A percentile compares a stretch with the other conserved stretches of the same genome.
These are phyloP conservation scores for Russula olivacea DNA, from an alignment of 768 basidiomycete genomes.

Conservation along the genomic window DNA sequence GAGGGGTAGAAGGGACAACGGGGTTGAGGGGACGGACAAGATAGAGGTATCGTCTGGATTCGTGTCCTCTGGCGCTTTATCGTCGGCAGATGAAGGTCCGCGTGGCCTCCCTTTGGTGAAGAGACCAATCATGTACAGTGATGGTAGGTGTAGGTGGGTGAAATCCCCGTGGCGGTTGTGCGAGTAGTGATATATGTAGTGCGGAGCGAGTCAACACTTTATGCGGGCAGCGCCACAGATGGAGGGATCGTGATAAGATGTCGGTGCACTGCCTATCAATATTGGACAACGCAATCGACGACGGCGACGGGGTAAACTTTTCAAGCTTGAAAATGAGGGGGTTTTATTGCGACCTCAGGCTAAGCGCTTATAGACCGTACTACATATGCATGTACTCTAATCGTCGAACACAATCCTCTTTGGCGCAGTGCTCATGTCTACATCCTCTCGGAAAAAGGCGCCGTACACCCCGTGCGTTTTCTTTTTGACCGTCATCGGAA, in stretches of 20 bases:
- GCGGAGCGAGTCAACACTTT: too few relatives aligned
- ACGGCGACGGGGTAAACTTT: too few relatives aligned
- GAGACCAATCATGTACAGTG: conserved; percentile 63
- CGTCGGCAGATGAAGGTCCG: conserved; percentile 51
- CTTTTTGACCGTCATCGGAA: conserved; percentile 98
- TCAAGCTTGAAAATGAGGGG: too few relatives aligned
- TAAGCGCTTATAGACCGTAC: too few relatives aligned
- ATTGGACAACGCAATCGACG: too few relatives aligned
- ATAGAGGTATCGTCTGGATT: conserved; percentile 88
- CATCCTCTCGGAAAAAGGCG: conserved; percentile 72
- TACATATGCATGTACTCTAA: neutral
- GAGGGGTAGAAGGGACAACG: conserved; percentile 2
- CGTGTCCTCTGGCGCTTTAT: conserved; percentile 72
- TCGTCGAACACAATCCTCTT: conserved; percentile 69
- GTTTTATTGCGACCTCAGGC: too few relatives aligned
- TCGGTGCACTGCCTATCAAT: neutral
- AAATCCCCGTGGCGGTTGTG: neutral
- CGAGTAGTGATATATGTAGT: neutral
- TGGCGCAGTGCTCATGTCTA: conserved; percentile 52
- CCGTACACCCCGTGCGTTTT: conserved; percentile 88
- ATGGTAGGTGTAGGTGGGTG: neutral
- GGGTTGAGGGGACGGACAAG: conserved; percentile 51
- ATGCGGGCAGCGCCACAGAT: conserved; percentile 1
- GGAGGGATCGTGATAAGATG: neutral
- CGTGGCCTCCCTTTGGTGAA: conserved; percentile 65